These are phyloP conservation scores for Pontederia crassipes DNA, from an alignment of 176 grass and related monocot species.

Conservation along the genomic window DNA sequence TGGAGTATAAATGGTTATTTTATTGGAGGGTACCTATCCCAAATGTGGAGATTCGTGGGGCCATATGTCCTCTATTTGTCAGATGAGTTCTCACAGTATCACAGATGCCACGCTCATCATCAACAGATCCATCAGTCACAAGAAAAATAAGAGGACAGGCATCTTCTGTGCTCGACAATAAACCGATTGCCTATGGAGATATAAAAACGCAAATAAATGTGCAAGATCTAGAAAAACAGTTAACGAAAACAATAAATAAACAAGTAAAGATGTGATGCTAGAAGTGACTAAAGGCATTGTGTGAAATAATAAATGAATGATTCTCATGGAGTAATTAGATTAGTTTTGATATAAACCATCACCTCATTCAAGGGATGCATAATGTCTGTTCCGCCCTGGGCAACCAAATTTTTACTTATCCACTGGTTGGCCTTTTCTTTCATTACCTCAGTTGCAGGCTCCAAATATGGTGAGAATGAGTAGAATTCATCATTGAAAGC, in stretches of 20 bases:
- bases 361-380: constrained; percentile 75
- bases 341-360: constrained; percentile 11
- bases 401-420: constrained; percentile 55
- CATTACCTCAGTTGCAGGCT: constrained; percentile 54
- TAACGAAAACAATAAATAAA: no score
- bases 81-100: constrained; percentile 43
- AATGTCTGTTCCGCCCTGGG: constrained; percentile 73
- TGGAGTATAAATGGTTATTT: not conserved
- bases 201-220: not conserved
- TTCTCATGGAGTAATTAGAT: not conserved
- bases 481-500: constrained; percentile 61
- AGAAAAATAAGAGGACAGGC: constrained; percentile 81
- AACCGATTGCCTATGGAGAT: constrained; percentile 56
- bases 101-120: constrained; percentile 80
- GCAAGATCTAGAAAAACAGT: not conserved
- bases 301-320: not conserved
- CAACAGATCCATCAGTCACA: constrained; percentile 88
- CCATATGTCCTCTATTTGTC: constrained; percentile 38
- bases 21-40: constrained; percentile 63
- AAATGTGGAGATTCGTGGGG: constrained; percentile 84
- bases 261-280: not conserved
- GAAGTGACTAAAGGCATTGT: not conserved
- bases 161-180: constrained; percentile 51
- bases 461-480: constrained; percentile 70
- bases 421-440: constrained; percentile 56